Base-by-base conservation (phyloP, 73 alveolate genomes). In the Paramecium pentaurelia region DNA sequence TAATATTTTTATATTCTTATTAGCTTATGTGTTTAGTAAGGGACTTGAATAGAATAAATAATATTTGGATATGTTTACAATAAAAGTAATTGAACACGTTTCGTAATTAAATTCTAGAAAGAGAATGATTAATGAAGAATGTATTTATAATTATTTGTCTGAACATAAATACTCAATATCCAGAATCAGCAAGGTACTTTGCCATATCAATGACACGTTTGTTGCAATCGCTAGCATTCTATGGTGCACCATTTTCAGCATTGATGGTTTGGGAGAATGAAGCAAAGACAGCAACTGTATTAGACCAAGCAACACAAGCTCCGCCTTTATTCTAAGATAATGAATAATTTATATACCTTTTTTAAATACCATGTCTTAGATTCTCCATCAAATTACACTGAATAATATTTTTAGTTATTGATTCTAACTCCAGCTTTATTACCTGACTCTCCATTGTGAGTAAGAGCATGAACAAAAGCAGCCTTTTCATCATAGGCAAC, bases 251-350 rank as follows among this genome's bases (percentile, higher is more conserved):
- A 73, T 73, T 73, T 73, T 73, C 87, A 64, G 84, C 87, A 73
- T 73, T 73, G 34, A 73, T 73, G 58, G 87, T 37, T 73, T 73
- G 87, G 87, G 87, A 73, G 64, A 73, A 73, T 73, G 87, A 73
- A 37, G 60, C 87, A 73, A 73, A 73, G 58, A 73, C 91, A 80
- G 36, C 58, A 20, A 25, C 91, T 80, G 71, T n/a, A 47, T 80
- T 80, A 20, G 91, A 0, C 47, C 44, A 45, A 22, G 77, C 91
- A 49, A 80, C 36, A 36, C 77, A 42, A 45, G 91, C 91, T 32
- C 91, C 91, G 11, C 91, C 91, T 64, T 80, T 80, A 27, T 47
- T 49, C 91, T 80, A 80, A 1, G 47, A 73, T 54, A 73, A 37
- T 73, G 14, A 32, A 25, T 11, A 0, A 28, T 12, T 64, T 4